Percentiles rank a stretch among this genome's conserved stretches.
Evolutionary conservation across 169 alveolate species (phyloP).

Genomic region (Plasmodium vivax): DNA sequence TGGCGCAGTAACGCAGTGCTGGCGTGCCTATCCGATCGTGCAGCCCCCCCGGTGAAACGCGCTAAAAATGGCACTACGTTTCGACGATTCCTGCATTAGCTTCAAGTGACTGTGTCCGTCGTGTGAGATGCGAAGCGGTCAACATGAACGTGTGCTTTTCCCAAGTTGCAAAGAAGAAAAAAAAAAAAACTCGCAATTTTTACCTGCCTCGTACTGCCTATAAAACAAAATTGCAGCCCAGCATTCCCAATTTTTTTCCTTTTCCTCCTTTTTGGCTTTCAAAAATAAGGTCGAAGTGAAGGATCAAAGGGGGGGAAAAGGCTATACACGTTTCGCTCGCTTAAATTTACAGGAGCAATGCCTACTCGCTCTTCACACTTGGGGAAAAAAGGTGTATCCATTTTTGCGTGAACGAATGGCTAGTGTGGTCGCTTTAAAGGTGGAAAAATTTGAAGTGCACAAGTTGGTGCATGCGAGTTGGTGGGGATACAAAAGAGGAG

Average conservation of each 20-base stretch:
- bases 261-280: not conserved
- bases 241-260: not conserved
- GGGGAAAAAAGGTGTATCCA: not conserved
- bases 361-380: not conserved
- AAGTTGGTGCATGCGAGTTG: not conserved
- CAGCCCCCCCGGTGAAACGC: not conserved
- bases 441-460: not conserved
- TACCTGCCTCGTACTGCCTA: not conserved
- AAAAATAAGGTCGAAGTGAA: not conserved
- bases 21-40: not conserved
- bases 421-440: not conserved
- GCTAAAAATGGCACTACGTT: not conserved
- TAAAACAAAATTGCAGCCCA: not conserved
- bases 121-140: not conserved
- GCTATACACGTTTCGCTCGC: not conserved
- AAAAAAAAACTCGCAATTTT: not conserved
- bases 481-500: not conserved
- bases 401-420: not conserved
- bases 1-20: not conserved
- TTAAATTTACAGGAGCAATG: not conserved
- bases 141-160: not conserved
- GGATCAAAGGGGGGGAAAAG: not conserved
- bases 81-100: not conserved
- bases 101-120: not conserved
- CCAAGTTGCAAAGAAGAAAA: not conserved